Evolutionary conservation across 2,329 filamentous ascomycete species (phyloP).

Genomic region (Chrysosporium queenslandicum): DNA sequence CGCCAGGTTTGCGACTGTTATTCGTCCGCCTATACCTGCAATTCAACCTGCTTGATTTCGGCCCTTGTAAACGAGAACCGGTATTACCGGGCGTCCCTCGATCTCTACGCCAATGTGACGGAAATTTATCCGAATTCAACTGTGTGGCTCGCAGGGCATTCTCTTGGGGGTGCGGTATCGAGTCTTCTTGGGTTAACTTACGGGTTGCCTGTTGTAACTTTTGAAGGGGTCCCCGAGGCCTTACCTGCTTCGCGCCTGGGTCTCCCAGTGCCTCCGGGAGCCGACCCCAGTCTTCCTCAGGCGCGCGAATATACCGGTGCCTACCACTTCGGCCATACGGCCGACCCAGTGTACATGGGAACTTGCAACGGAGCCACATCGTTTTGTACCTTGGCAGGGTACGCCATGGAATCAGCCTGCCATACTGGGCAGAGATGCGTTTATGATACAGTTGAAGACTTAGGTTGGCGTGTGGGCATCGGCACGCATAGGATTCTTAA

Average conservation of each 20-base stretch:
- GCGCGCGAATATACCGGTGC: slow-evolving; percentile 62
- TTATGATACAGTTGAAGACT: slow-evolving; percentile 85
- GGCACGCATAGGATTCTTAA: slow-evolving; percentile 82
- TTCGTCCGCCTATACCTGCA: slow-evolving; percentile 76
- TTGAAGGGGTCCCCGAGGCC: slow-evolving; percentile 86
- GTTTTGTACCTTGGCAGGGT: slow-evolving; percentile 80
- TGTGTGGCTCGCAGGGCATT: slow-evolving; percentile 87
- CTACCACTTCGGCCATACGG: slow-evolving; percentile 90
- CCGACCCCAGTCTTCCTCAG: slow-evolving; percentile 61
- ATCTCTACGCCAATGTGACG: slow-evolving; percentile 87
- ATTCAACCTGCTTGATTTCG: slow-evolving; percentile 74
- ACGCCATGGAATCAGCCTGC: slow-evolving; percentile 86
- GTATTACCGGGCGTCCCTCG: slow-evolving; percentile 80
- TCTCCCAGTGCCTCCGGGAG: slow-evolving; percentile 71
- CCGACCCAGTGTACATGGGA: slow-evolving; percentile 89
- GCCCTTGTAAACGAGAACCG: slow-evolving; percentile 71
- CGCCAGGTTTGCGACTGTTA: slow-evolving; percentile 90
- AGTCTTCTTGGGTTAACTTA: slow-evolving; percentile 87
- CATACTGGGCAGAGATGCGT: slow-evolving; percentile 80
- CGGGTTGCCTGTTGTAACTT: slow-evolving; percentile 80
- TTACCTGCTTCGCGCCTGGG: slow-evolving; percentile 75
- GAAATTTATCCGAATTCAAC: slow-evolving; percentile 74
- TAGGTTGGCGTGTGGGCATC: slow-evolving; percentile 84
- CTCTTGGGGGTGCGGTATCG: slow-evolving; percentile 77
- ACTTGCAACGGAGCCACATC: slow-evolving; percentile 85